Evolutionary conservation across 208 protist genomes (phyloP), one percentile per base, ranked within the genome.

Genomic region (Leishmania tropica): DNA sequence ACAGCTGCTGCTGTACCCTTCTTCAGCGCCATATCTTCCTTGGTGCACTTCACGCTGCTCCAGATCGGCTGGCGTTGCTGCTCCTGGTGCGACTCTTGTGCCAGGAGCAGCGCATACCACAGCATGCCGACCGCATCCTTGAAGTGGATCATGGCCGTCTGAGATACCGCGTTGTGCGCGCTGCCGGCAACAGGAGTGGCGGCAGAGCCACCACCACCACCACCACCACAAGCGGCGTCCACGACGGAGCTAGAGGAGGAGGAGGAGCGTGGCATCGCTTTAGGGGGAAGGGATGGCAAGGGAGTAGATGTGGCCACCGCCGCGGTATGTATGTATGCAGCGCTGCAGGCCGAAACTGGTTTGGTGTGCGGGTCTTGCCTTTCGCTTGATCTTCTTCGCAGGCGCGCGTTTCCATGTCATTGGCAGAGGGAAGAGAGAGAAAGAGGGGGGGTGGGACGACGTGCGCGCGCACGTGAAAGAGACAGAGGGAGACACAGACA

Each of bases 61-160:
- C 73, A 62, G 19, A 54, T 54, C 47, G 1, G 10, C 51, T 76
- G 51, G 51, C 5, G 35, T n/a, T 7, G 51, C 73, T 10, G 15
- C 31, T 47, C 51, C 21, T 60, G 3, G 17, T 42, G 47, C n/a
- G 51, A 45, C 31, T 56, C 31, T 28, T 42, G 31, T 11, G 21
- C 31, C 7, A 76, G 17, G n/a, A 76, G 56, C 45, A 80, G 28
- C 15, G 76, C 62, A 58, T 80, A 80, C 76, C 76, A 80, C 62
- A 80, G 45, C 40, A 58, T 53, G 40, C 76, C 76, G 17, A 80
- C 4, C 42, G 62, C 76, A 60, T 80, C 76, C 8, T 48, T 54
- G 40, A 80, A 48, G 60, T 37, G 24, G 5, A 80, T 53, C 56
- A n/a, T 47, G 53, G n/a, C 51, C 31, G 48, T 76, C 45, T 3